Conservation (phyloP, 2,329 filamentous ascomycete species). For the Annulohypoxylon truncatum region DNA sequence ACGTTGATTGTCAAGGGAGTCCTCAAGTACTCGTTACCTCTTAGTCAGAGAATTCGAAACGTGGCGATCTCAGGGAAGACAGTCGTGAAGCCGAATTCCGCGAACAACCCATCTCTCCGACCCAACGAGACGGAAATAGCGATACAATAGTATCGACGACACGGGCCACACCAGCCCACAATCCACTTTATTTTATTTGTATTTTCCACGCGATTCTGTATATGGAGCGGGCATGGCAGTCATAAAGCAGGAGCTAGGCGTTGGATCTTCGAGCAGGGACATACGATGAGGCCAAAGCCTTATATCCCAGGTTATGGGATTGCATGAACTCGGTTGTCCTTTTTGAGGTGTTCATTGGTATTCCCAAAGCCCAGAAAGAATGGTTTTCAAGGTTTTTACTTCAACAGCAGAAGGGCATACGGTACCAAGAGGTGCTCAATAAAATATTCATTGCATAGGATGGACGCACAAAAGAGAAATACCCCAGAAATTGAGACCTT, state of each 20-base stretch:
- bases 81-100: slow-evolving; percentile 70
- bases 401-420: slow-evolving; percentile 28
- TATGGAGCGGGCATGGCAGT: slow-evolving; percentile 54
- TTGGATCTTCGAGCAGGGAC: slow-evolving; percentile 43
- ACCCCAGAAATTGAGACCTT: slow-evolving; percentile 13
- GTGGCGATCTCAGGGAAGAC: slow-evolving; percentile 70
- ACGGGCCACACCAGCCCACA: slow-evolving; percentile 43
- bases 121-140: slow-evolving; percentile 55
- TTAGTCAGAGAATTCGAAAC: slow-evolving; percentile 70
- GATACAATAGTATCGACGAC: slow-evolving; percentile 42
- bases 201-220: slow-evolving; percentile 50
- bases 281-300: slow-evolving; percentile 6
- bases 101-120: slow-evolving; percentile 61
- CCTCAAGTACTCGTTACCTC: slow-evolving; percentile 80
- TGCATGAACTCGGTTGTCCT: slow-evolving; percentile 28
- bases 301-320: slow-evolving; percentile 19
- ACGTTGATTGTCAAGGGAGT: slow-evolving; percentile 92
- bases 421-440: slow-evolving; percentile 18
- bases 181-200: slow-evolving; percentile 44
- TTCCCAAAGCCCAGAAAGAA: slow-evolving; percentile 28
- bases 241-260: slow-evolving; percentile 50
- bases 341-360: slow-evolving; percentile 19
- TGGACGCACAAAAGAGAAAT: slow-evolving; percentile 43
- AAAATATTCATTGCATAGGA: slow-evolving; percentile 45
- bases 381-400: slow-evolving; percentile 15